Evolutionary conservation across 139 green algal species (phyloP).

Genomic region (Raphidocelis subcapitata): DNA sequence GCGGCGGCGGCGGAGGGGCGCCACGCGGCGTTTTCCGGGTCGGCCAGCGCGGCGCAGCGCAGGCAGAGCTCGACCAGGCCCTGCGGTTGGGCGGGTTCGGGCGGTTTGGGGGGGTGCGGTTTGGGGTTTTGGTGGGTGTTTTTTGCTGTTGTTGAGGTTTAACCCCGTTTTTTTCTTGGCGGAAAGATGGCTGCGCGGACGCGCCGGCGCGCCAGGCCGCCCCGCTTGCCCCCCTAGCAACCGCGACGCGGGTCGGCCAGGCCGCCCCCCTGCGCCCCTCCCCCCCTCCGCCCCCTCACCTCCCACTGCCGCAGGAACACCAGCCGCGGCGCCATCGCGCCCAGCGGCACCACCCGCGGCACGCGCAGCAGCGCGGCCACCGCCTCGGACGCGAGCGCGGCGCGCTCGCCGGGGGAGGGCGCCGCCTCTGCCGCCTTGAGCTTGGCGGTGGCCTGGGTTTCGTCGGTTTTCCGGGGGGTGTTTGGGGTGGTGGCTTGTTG

Average conservation of each 20-base stretch:
- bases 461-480: not conserved
- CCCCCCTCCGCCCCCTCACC: no score
- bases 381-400: constrained; percentile 50
- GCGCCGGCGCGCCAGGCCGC: no score
- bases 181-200: not conserved
- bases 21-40: constrained; percentile 55
- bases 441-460: constrained; percentile 43
- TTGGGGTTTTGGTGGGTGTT: no score
- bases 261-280: no score
- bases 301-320: constrained; percentile 62
- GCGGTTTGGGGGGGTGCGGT: no score
- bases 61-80: constrained; percentile 52
- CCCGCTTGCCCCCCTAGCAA: no score
- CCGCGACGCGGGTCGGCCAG: no score
- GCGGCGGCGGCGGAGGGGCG: constrained; percentile 33
- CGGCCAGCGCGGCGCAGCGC: constrained; percentile 56
- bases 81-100: no score
- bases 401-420: constrained; percentile 41
- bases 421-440: constrained; percentile 58
- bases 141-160: no score
- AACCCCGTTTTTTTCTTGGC: no score
- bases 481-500: no score
- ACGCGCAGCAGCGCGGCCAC: constrained; percentile 60
- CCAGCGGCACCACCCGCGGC: constrained; percentile 59
- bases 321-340: constrained; percentile 61